Evolutionary conservation across 2,329 filamentous ascomycete genomes (phyloP).

Genomic region (Coniochaeta sp.): DNA sequence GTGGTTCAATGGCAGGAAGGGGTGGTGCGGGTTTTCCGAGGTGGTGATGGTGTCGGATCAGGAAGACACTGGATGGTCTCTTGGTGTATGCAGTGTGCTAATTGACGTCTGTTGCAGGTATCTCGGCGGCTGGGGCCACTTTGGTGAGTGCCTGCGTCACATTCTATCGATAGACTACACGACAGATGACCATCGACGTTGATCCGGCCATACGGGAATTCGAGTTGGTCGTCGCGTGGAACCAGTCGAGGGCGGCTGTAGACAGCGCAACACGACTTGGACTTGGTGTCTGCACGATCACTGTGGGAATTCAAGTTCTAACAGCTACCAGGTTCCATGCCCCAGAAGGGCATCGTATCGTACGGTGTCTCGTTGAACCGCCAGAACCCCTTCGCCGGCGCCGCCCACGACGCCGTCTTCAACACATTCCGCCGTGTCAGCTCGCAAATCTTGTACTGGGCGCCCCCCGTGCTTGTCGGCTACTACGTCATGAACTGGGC

Average conservation of each 20-base stretch:
- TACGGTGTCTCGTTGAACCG: conserved; percentile 83
- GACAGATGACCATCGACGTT: neutral
- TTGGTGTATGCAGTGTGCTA: conserved; percentile 7
- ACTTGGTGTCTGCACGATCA: neutral
- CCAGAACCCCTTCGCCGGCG: conserved; percentile 78
- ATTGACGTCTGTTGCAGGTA: conserved; percentile 41
- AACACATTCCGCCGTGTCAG: conserved; percentile 87
- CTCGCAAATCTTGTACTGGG: conserved; percentile 82
- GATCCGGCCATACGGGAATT: neutral
- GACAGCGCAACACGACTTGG: neutral
- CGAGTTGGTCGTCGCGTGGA: neutral
- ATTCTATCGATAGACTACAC: neutral
- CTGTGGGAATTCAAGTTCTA: neutral
- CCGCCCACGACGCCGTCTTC: conserved; percentile 78
- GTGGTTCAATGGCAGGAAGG: neutral
- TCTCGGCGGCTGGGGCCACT: conserved; percentile 66
- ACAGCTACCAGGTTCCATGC: conserved; percentile 39
- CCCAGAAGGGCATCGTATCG: conserved; percentile 56
- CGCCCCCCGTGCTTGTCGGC: conserved; percentile 67
- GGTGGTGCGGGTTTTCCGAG: conserved; percentile 2
- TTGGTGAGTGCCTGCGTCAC: conserved; percentile 54
- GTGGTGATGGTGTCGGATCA: neutral
- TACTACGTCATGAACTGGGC: conserved; percentile 91
- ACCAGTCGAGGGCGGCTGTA: neutral
- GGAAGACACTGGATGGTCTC: neutral